Conservation (phyloP, 1,139 yeast genomes). For the Arxiozyma bovina region DNA sequence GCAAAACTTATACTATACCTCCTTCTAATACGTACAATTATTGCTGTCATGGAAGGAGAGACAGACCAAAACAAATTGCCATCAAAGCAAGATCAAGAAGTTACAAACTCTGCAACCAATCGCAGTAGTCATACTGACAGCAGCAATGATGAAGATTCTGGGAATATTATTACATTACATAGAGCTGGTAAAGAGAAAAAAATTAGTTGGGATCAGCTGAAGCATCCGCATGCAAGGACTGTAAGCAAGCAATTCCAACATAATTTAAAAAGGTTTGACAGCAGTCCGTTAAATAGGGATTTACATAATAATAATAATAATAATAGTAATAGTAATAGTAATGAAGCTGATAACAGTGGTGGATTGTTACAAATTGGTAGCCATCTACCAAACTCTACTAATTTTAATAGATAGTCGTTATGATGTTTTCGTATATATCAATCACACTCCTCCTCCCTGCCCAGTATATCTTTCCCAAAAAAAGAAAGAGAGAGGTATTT, state of each 20-base stretch:
- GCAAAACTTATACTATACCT: background rate
- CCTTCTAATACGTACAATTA: background rate
- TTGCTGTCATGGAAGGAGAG: background rate
- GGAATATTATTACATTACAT: slow-evolving; percentile 8
- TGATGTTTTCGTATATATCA: too few species aligned
- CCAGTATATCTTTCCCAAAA: background rate
- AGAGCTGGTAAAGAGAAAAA: slow-evolving; percentile 18
- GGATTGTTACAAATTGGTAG: slow-evolving; percentile 15
- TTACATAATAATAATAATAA: too few species aligned
- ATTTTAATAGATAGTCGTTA: background rate
- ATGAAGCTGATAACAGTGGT: slow-evolving; percentile 6
- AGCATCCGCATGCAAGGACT: slow-evolving; percentile 21
- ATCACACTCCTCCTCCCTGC: background rate
- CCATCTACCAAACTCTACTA: slow-evolving; percentile 16
- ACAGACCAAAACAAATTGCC: background rate
- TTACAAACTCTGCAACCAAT: background rate
- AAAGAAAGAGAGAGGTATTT: too few species aligned
- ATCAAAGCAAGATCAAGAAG: background rate
- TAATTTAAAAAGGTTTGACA: background rate
- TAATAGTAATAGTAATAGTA: too few species aligned
- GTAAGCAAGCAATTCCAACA: slow-evolving; percentile 5
- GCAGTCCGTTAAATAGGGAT: background rate
- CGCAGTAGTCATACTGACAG: background rate
- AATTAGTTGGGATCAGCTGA: slow-evolving; percentile 13
- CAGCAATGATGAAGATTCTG: slow-evolving; percentile 1